Base-by-base conservation (phyloP, 345 rosid genomes). In the Linum lewisii region DNA sequence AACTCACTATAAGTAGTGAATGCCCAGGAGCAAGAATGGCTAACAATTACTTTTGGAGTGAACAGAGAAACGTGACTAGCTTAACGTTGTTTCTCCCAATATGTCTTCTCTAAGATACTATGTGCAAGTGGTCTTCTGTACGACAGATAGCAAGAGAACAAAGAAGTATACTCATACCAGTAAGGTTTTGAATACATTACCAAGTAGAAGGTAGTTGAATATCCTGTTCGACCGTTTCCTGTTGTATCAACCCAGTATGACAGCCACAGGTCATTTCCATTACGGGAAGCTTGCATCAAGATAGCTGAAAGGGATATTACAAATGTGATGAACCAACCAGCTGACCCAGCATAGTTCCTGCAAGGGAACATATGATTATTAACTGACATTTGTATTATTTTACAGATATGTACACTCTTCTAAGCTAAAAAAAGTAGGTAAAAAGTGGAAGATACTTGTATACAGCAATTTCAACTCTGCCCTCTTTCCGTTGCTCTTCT, bases 211-310 rank as follows among this genome's bases (percentile, higher is more conserved):
- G 87, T 82, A 58, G 83, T 84, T 10, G 98, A 79, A 78, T 73
- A 60, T 24, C 72, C 54, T 65, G 67, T 55, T 63, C 61, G 73
- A 62, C 74, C 75, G 67, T 64, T 79, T 58, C 82, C 82, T 20
- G 92, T 76, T 37, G 80, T 70, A 72, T 91, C 93, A 63, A 88
- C 95, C 98, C 96, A 91, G 74, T 75, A 88, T 20, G 90, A 91
- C 49, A 91, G 76, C 98, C 96, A 91, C 52, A 91, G 73, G 69
- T 91, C 98, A 78, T 81, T 91, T 47, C 93, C 96, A 58, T 91
- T 91, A 32, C 90, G 92, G 15, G 98, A 86, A 64, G 87, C 88
- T 86, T 91, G 98, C 98, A 91, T 91, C 69, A 78, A 67, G 75
- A 88, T 66, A 42, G 96, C 96, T 0, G 98, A 86, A 65, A 84